These are phyloP conservation scores for Claviceps sp. DNA, from an alignment of 2,329 filamentous ascomycete species.

Conservation along the genomic window DNA sequence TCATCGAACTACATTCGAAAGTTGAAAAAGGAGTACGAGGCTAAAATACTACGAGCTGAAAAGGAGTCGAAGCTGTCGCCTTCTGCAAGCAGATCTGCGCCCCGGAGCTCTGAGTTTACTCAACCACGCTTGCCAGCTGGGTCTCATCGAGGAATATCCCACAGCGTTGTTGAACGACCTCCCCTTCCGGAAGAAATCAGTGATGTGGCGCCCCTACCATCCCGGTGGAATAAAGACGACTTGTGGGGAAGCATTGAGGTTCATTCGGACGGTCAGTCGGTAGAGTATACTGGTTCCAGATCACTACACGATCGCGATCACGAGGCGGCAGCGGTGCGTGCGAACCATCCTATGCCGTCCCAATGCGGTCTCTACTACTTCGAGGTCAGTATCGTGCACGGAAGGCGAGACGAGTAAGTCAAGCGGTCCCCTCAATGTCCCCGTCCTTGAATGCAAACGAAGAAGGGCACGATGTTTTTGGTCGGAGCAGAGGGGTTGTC, in stretches of 20 bases:
- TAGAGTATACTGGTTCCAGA: constrained; percentile 42
- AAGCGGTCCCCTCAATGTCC: neutral
- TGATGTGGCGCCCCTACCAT: constrained; percentile 54
- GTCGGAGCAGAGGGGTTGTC: no score
- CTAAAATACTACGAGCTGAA: constrained; percentile 36
- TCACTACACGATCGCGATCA: constrained; percentile 40
- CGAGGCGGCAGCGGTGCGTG: constrained; percentile 71
- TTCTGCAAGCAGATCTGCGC: constrained; percentile 25
- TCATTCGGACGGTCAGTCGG: constrained; percentile 56
- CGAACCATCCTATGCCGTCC: constrained; percentile 74
- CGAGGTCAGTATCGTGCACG: constrained; percentile 47
- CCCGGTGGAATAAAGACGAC: constrained; percentile 69
- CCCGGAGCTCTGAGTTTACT: constrained; percentile 39
- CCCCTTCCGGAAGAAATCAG: constrained; percentile 47
- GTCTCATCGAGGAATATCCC: constrained; percentile 63
- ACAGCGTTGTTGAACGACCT: constrained; percentile 70
- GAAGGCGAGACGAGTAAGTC: constrained; percentile 42
- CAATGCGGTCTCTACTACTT: constrained; percentile 94
- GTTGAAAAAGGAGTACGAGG: constrained; percentile 56
- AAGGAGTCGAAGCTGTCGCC: constrained; percentile 26
- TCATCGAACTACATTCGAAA: constrained; percentile 66
- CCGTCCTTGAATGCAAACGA: neutral
- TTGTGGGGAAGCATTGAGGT: constrained; percentile 64
- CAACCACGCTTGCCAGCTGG: constrained; percentile 25
- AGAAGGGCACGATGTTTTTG: no score